Conservation (phyloP, 768 basidiomycete genomes). For the Tricholoma sp. region DNA sequence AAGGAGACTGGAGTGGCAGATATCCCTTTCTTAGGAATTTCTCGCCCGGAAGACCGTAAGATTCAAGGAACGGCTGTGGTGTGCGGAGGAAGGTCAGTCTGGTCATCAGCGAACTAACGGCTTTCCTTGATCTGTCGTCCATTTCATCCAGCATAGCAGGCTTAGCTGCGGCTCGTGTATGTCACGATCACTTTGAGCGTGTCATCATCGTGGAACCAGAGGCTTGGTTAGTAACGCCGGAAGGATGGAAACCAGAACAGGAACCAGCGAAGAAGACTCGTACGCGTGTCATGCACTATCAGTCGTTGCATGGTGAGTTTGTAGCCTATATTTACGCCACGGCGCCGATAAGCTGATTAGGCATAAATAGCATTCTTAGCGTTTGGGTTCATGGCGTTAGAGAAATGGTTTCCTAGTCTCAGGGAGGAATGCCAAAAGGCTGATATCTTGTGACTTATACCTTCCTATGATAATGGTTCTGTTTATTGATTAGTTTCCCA, state of each 20-base stretch:
- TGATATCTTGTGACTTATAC: not conserved
- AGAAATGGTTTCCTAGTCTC: not conserved
- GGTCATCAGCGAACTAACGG: no score
- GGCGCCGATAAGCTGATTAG: not conserved
- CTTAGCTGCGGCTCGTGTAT: slow-evolving; percentile 24
- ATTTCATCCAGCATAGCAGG: slow-evolving; percentile 22
- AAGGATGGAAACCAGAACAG: slow-evolving; percentile 14
- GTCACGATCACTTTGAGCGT: slow-evolving; percentile 25
- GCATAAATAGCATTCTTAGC: not conserved
- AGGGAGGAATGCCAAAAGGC: not conserved
- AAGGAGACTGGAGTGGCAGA: not conserved
- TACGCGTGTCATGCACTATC: slow-evolving; percentile 21
- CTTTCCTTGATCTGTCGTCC: not conserved
- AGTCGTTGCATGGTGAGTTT: slow-evolving; percentile 16
- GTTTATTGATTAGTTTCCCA: not conserved
- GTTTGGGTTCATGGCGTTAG: not conserved
- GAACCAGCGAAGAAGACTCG: slow-evolving; percentile 12
- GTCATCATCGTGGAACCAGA: slow-evolving; percentile 29
- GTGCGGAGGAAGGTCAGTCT: not conserved
- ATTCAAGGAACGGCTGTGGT: not conserved
- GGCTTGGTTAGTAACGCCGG: slow-evolving; percentile 17
- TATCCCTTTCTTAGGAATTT: not conserved
- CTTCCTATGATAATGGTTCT: not conserved
- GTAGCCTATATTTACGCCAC: not conserved
- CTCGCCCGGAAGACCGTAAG: not conserved